Percentiles rank a stretch among this genome's conserved stretches.
These are phyloP conservation scores for Penstemon eatonii DNA, from an alignment of 257 asterid species.

Conservation along the genomic window DNA sequence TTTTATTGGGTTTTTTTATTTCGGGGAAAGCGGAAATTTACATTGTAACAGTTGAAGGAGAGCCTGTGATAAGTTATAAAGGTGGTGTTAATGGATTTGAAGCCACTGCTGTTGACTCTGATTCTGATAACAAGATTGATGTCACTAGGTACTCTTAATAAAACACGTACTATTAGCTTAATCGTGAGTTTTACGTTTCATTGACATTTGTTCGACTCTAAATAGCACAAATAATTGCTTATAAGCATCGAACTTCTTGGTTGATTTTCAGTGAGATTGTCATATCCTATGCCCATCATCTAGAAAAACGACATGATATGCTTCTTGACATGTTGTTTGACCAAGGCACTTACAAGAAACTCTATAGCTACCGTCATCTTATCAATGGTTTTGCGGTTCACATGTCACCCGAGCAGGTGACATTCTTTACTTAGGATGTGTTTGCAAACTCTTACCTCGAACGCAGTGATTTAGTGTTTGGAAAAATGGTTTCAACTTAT, in stretches of 20 bases:
- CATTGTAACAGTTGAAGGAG: conserved; percentile 88
- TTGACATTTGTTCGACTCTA: not conserved
- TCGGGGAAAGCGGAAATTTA: conserved; percentile 67
- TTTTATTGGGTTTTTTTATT: conserved; percentile 41
- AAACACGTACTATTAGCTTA: conserved; percentile 15
- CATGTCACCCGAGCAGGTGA: conserved; percentile 85
- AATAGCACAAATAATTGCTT: not conserved
- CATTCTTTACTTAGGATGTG: conserved; percentile 20
- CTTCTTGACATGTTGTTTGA: conserved; percentile 85
- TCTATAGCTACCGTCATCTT: conserved; percentile 88
- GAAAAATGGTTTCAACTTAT: too few relatives aligned
- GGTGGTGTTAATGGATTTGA: conserved; percentile 90
- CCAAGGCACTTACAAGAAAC: conserved; percentile 68
- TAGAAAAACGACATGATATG: conserved; percentile 85
- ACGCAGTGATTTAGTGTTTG: too few relatives aligned
- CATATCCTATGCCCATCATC: conserved; percentile 46
- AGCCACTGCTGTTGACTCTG: conserved; percentile 90
- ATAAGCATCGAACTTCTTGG: too few relatives aligned
- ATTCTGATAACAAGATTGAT: conserved; percentile 79
- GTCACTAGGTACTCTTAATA: conserved; percentile 59
- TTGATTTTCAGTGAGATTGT: too few relatives aligned
- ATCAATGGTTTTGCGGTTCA: conserved; percentile 92
- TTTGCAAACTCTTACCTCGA: too few relatives aligned
- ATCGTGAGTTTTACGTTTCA: not conserved
- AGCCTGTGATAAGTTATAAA: conserved; percentile 83